phyloP scores from a whole-genome alignment of 495 filamentous ascomycete species.

The Lasiosphaeria miniovina region DNA sequence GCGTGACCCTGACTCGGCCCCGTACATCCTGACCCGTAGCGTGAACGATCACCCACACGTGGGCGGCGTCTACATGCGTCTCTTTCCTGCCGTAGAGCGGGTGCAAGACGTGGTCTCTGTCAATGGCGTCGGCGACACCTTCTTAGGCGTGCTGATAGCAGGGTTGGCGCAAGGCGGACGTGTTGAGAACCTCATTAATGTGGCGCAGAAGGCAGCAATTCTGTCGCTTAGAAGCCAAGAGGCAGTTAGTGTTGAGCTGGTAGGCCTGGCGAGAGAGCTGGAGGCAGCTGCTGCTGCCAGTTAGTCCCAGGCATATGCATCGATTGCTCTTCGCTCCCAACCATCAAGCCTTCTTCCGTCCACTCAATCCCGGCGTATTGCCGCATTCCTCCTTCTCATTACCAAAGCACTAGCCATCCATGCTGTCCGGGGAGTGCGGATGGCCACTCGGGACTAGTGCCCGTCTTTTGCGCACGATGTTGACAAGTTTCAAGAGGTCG shows the following conservation, averaged over 20 bases:
- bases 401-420: no score
- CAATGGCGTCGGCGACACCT: constrained; percentile 93
- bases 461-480: no score
- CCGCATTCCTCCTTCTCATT: no score
- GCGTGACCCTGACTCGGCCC: constrained; percentile 54
- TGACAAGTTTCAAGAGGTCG: no score
- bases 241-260: constrained; percentile 58
- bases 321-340: no score
- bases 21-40: constrained; percentile 65
- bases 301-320: no score
- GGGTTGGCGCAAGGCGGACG: constrained; percentile 52
- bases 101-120: constrained; percentile 77
- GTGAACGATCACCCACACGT: constrained; percentile 51
- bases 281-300: constrained; percentile 8
- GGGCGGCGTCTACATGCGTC: constrained; percentile 80
- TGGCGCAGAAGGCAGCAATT: constrained; percentile 73
- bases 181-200: constrained; percentile 48
- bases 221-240: constrained; percentile 70
- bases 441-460: no score
- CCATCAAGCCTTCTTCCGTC: no score
- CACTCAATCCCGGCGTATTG: no score
- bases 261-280: constrained; percentile 35
- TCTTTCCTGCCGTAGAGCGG: constrained; percentile 67
- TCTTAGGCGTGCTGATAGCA: constrained; percentile 76
- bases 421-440: no score